Evolutionary conservation across 1,284 basidiomycete genomes (phyloP), one percentile per base, ranked within the genome.

Genomic region (Nidula niveotomentosa): DNA sequence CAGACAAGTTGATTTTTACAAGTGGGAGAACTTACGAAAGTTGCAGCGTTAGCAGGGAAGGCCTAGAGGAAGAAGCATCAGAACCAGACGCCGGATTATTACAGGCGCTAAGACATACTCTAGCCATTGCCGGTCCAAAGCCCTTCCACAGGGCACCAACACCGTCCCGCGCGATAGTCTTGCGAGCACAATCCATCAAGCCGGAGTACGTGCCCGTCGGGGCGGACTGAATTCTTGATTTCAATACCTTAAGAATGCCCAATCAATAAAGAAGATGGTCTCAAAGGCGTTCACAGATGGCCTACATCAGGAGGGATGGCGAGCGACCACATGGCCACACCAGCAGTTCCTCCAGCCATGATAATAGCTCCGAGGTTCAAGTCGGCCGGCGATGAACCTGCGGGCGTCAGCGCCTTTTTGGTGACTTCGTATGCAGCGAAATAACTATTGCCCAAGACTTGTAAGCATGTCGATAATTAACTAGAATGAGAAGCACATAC

Each of bases 341-440:
- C 97, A 7, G 97, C 97, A 53, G 86, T 88, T 58, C 96, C 96
- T 66, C 97, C 97, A 46, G 97, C 94, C 52, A 96, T 66, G 65
- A 98, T 90, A 65, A 99, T 86, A 34, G 93, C 91, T 47, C 90
- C 80, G 39, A 99, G 80, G 67, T 96, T 93, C 58, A 99, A 81
- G 54, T 97, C 87, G 36, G 87, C 82, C 3, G 92, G 79, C 9
- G 86, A 85, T 39, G 89, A 79, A 35, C 89, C 90, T 47, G 83
- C 84, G 18, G 93, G 92, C 47, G 88, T 93, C 56, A 99, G 74
- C 8, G 81, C 71, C 66, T 90, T 92, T 78, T 99, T 99, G 55
- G 93, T 88, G 41, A 94, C 81, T 75, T 99, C 97, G 72, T 99
- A 99, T 5, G 95, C 91, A 34, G 93, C 94, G 70, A 99, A 99